A percentile compares a stretch with the other conserved stretches of the same genome.
Conservation (phyloP, 345 rosid species). For the Aegle marmelos region DNA sequence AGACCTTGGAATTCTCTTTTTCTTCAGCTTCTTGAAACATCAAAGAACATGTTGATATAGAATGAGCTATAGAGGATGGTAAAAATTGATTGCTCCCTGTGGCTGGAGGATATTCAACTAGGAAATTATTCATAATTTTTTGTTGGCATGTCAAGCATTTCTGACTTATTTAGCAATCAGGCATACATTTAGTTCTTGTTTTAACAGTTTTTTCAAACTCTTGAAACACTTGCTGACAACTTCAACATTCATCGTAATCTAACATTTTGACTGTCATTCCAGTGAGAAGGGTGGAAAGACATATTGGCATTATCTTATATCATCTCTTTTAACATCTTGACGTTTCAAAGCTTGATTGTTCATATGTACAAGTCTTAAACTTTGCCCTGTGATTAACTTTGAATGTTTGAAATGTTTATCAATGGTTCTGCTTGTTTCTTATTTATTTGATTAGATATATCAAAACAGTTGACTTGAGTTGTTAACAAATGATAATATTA, state of each 20-base stretch:
- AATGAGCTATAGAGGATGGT: not conserved
- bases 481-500: not conserved
- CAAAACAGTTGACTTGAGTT: not conserved
- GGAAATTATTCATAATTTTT: not conserved
- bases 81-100: not conserved
- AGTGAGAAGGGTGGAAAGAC: not conserved
- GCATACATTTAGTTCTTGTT: not conserved
- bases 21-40: not conserved
- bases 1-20: not conserved
- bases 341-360: too few species aligned
- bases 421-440: not conserved
- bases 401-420: not conserved
- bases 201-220: not conserved
- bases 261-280: not conserved
- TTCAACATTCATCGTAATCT: not conserved
- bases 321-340: not conserved
- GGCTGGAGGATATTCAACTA: not conserved
- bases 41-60: not conserved
- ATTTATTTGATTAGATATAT: not conserved
- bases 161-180: not conserved
- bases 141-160: not conserved
- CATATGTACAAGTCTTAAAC: too few species aligned
- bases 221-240: not conserved
- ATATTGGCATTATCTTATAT: not conserved
- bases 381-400: too few species aligned